These are phyloP conservation scores for Xylariales sp. DNA, from an alignment of 2,329 filamentous ascomycete genomes.

Conservation along the genomic window DNA sequence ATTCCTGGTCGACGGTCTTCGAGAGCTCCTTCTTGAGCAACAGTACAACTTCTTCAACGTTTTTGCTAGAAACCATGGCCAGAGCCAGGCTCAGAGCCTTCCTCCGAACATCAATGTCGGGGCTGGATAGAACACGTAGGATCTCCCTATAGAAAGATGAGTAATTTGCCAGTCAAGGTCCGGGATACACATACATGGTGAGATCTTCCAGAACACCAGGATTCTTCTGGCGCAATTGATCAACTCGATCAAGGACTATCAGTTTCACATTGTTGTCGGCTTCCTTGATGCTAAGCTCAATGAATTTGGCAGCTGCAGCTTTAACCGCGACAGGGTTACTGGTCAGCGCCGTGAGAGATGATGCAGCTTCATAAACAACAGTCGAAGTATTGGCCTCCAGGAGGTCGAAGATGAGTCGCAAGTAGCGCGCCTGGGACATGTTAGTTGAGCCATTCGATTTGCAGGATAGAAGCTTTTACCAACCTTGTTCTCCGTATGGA, in stretches of 20 bases:
- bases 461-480: too few relatives aligned
- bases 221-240: constrained; percentile 80
- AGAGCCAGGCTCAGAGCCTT: constrained; percentile 87
- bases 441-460: too few relatives aligned
- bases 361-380: constrained; percentile 95
- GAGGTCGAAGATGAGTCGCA: constrained; percentile 93
- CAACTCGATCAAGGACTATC: constrained; percentile 91
- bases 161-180: too few relatives aligned
- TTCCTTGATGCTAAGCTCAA: constrained; percentile 95
- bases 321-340: constrained; percentile 97
- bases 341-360: constrained; percentile 87
- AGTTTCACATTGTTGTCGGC: constrained; percentile 99
- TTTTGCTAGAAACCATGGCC: constrained; percentile 98
- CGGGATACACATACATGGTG: too few relatives aligned
- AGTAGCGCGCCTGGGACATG: constrained; percentile 70
- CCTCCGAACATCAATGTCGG: constrained; percentile 90
- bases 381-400: constrained; percentile 90
- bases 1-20: constrained; percentile 97
- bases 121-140: constrained; percentile 86
- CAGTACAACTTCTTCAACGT: constrained; percentile 94
- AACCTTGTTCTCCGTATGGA: constrained; percentile 92
- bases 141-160: too few relatives aligned
- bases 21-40: constrained; percentile 95
- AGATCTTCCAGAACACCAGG: constrained; percentile 89
- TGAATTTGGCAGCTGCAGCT: constrained; percentile 91